Evolutionary conservation across 306 rosid genomes (phyloP), one percentile per base, ranked within the genome.

Genomic region (Vigna mungo): DNA sequence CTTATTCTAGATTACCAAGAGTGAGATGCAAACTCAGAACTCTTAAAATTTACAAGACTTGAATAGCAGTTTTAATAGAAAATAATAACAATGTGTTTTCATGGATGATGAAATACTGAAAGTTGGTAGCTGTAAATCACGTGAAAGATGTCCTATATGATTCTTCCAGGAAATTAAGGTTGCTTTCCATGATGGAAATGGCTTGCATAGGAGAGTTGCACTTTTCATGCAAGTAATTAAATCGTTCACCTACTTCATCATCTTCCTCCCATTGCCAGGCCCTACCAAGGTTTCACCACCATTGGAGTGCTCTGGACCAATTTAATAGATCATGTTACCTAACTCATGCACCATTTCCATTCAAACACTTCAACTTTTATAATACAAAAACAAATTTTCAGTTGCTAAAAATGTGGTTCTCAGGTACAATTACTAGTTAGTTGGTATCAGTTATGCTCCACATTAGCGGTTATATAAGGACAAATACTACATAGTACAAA

Each of bases 291-390:
- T 4, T 25, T 60, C 20, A 17, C 12, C 43, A 60, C 43, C 17
- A 60, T 5, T 13, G 18, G 17, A 59, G 65, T 13, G 7, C 39
- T 12, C 1, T 11, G 48, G 49, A 4, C 49, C 15, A 41, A 44
- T 44, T 44, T 44, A 44, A 44, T 14, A 8, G 5, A 1, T 76
- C 72, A 27, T 70, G 4, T 61, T 81, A 18, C 53, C 59, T 27
- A 68, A 15, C 23, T 76, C 59, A 43, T 61, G 54, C 77, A 51
- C 34, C 4, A 74, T 67, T 70, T 55, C 41, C 34, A 15, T 48
- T 68, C 51, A 68, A 39, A 54, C 39, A 17, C 7, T 59, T 65
- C 34, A 20, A 70, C 59, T 21, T 64, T 3, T 43, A 43, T 9
- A 39, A 8, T 39, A 37, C 3, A 1, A 47, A 61, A 61, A 60